These are phyloP conservation scores for Saccharomycopsis guyanensis DNA, from an alignment of 805 yeast genomes.

Conservation along the genomic window DNA sequence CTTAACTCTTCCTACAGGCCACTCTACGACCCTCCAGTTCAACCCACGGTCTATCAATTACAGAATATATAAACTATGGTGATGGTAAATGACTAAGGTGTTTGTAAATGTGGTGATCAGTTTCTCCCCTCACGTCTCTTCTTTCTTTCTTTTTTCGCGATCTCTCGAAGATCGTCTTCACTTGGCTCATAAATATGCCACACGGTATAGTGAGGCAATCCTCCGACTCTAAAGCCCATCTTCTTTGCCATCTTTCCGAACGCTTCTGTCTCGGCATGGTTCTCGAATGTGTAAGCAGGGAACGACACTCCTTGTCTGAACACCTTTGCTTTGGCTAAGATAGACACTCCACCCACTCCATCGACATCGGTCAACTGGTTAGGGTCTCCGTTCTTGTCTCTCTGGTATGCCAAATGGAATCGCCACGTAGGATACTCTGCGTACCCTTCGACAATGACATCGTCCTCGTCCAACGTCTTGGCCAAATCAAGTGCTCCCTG, in stretches of 20 bases:
- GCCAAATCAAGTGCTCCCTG: constrained; percentile 68
- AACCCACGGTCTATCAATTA: too few species aligned
- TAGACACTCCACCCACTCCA: constrained; percentile 85
- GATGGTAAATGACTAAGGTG: too few species aligned
- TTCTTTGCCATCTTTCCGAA: constrained; percentile 73
- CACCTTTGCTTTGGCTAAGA: constrained; percentile 63
- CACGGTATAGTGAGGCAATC: constrained; percentile 80
- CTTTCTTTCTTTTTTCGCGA: constrained; percentile 60
- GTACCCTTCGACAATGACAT: constrained; percentile 82
- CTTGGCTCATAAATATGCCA: constrained; percentile 92
- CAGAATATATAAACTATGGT: too few species aligned
- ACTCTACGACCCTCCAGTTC: too few species aligned
- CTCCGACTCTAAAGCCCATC: constrained; percentile 80
- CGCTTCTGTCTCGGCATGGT: constrained; percentile 85
- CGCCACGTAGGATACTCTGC: constrained; percentile 84
- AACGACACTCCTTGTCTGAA: constrained; percentile 76
- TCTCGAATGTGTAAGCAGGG: constrained; percentile 77
- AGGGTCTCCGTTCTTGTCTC: constrained; percentile 53
- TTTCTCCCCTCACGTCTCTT: constrained; percentile 43
- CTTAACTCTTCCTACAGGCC: too few species aligned
- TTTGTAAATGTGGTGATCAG: too few species aligned
- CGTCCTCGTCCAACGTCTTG: constrained; percentile 59
- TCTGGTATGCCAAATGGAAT: constrained; percentile 67
- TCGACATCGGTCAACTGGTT: constrained; percentile 63
- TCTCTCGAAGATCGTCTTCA: constrained; percentile 69